A percentile compares a stretch with the other conserved stretches of the same genome.
Evolutionary conservation across 2,329 filamentous ascomycete species (phyloP).

Genomic region (Colletotrichum shisoi): DNA sequence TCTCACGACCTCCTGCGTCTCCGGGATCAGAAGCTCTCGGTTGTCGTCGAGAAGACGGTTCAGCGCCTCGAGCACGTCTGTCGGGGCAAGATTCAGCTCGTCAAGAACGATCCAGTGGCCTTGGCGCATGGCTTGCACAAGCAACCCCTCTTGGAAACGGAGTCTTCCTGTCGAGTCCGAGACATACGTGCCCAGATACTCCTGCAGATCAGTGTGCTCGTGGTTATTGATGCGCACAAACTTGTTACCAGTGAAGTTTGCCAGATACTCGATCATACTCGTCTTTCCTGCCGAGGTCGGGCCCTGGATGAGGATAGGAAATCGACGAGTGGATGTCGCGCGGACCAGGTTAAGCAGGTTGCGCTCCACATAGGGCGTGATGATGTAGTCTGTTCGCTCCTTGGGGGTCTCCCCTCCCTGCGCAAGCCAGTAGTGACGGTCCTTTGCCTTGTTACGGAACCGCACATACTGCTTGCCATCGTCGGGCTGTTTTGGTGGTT

Average conservation of each 20-base stretch:
- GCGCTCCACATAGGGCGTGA: conserved; percentile 91
- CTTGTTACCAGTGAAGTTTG: conserved; percentile 94
- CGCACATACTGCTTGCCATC: conserved; percentile 82
- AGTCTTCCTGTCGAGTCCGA: conserved; percentile 86
- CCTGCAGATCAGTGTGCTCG: conserved; percentile 96
- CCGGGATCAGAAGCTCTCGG: conserved; percentile 90
- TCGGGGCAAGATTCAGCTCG: conserved; percentile 94
- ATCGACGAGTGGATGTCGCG: conserved; percentile 88
- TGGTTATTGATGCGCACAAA: conserved; percentile 99
- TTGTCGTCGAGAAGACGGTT: conserved; percentile 97
- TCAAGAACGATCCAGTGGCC: conserved; percentile 99
- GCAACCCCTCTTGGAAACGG: conserved; percentile 88
- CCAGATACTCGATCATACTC: conserved; percentile 98
- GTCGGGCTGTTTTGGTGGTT: conserved; percentile 77
- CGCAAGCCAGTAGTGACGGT: conserved; percentile 87
- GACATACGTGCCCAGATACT: conserved; percentile 94
- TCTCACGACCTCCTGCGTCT: conserved; percentile 91
- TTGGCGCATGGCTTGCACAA: conserved; percentile 90
- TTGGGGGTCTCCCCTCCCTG: conserved; percentile 73
- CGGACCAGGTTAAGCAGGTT: conserved; percentile 95
- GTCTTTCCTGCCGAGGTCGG: conserved; percentile 98
- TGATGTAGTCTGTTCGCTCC: conserved; percentile 89
- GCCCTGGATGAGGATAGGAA: conserved; percentile 93
- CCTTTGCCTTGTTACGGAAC: conserved; percentile 70
- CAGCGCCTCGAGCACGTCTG: conserved; percentile 93